A percentile compares a stretch with the other conserved stretches of the same genome.
These are phyloP conservation scores for Monilinia polystroma DNA, from an alignment of 2,329 filamentous ascomycete genomes.

Conservation along the genomic window DNA sequence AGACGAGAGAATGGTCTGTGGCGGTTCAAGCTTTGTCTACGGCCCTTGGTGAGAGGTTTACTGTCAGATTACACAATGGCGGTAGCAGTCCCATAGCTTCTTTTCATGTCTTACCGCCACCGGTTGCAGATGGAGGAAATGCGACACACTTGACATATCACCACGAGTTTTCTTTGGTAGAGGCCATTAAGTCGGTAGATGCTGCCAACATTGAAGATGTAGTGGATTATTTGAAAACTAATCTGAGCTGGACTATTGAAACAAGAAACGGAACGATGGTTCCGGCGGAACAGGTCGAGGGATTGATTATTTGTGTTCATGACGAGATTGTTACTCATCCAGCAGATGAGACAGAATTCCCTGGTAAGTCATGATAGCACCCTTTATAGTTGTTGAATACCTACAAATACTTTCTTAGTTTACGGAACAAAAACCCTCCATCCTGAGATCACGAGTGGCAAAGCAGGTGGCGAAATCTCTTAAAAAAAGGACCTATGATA, in stretches of 20 bases:
- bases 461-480: constrained; percentile 2
- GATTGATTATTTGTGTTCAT: constrained; percentile 30
- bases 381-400: not conserved
- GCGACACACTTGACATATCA: constrained; percentile 29
- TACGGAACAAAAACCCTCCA: constrained; percentile 33
- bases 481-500: not conserved
- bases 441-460: constrained; percentile 26
- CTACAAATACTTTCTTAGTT: not conserved
- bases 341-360: constrained; percentile 28
- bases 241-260: constrained; percentile 35
- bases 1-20: constrained; percentile 30
- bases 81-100: not conserved
- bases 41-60: not conserved
- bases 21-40: constrained; percentile 1
- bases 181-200: constrained; percentile 24
- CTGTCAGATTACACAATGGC: not conserved
- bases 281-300: constrained; percentile 21
- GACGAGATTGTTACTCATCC: constrained; percentile 31
- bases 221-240: constrained; percentile 29
- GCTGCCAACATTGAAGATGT: constrained; percentile 24
- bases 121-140: constrained; percentile 10
- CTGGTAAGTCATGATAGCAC: not conserved
- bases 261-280: constrained; percentile 22
- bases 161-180: constrained; percentile 31
- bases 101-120: constrained; percentile 1